These are phyloP conservation scores for Dentipellis fragilis DNA, from an alignment of 768 basidiomycete species.

Conservation along the genomic window DNA sequence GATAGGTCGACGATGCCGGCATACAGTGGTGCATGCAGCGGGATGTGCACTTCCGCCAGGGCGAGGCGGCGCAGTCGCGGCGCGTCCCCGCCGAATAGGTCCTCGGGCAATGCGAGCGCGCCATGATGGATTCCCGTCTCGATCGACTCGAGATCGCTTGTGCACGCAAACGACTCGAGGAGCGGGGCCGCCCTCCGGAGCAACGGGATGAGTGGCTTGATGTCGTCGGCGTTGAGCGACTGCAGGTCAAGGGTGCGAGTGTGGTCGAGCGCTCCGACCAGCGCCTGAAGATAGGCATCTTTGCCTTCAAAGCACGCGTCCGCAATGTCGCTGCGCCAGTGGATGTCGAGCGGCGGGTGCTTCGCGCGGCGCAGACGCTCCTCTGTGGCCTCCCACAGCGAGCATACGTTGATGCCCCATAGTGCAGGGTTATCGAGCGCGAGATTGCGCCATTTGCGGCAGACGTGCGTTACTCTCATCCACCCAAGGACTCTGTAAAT, in stretches of 20 bases:
- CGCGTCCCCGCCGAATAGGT: not conserved
- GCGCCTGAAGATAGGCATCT: not conserved
- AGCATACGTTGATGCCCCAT: not conserved
- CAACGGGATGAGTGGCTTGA: not conserved
- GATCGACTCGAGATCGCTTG: too few relatives aligned
- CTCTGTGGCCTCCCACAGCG: not conserved
- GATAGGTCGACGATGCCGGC: not conserved
- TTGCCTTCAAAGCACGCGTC: too few relatives aligned
- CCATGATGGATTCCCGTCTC: not conserved
- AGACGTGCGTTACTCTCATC: slow-evolving; percentile 1
- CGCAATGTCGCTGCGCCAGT: too few relatives aligned
- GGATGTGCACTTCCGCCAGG: not conserved
- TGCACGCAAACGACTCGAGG: not conserved
- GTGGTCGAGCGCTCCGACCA: not conserved
- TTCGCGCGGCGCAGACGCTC: not conserved
- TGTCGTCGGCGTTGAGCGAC: not conserved
- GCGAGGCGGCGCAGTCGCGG: not conserved
- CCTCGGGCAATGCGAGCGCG: not conserved
- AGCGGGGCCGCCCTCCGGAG: not conserved
- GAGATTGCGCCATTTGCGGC: not conserved
- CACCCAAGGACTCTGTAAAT: not conserved
- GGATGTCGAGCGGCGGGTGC: not conserved
- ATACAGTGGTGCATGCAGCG: not conserved
- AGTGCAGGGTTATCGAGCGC: not conserved
- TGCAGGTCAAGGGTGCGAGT: not conserved